Conservation (phyloP, 225 moss, liverwort and hornwort species). For the Lunularia cruciata region DNA sequence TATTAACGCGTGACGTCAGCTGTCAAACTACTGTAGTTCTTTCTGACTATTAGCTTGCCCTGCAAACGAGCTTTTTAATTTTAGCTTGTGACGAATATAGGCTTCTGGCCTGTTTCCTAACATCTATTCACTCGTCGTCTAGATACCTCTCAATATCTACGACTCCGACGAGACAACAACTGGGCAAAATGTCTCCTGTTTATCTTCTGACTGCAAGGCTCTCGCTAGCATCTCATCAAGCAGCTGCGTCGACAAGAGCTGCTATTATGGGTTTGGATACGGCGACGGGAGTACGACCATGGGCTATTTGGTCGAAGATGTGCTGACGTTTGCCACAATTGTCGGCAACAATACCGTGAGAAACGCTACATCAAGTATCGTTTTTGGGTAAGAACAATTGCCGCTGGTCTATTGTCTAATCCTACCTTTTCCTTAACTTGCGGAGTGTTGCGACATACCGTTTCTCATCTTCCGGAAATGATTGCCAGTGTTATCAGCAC, state of each 20-base stretch:
- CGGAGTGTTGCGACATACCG: not conserved
- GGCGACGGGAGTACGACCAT: conserved; percentile 78
- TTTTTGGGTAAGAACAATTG: conserved; percentile 64
- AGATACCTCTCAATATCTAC: conserved; percentile 67
- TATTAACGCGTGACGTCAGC: no score
- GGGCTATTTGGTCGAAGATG: conserved; percentile 74
- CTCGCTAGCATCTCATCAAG: conserved; percentile 16
- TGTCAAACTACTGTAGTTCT: no score
- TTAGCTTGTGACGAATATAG: not conserved
- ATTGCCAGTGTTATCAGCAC: no score
- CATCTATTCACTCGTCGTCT: conserved; percentile 20
- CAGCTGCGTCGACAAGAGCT: conserved; percentile 38
- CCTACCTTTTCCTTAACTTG: not conserved
- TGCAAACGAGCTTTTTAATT: not conserved
- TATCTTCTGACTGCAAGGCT: conserved; percentile 37
- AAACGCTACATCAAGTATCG: conserved; percentile 50
- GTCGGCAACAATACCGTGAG: conserved; percentile 39
- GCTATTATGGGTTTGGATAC: conserved; percentile 62
- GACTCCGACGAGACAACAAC: conserved; percentile 57
- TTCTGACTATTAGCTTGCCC: not conserved
- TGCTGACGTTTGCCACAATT: conserved; percentile 55
- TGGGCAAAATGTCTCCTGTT: conserved; percentile 41
- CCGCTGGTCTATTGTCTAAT: not conserved
- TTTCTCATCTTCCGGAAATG: not conserved
- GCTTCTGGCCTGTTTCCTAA: not conserved